Percentiles rank a stretch among this genome's conserved stretches.
phyloP scores from a whole-genome alignment of 331 rosid genomes.

The Spiraea crenata region DNA sequence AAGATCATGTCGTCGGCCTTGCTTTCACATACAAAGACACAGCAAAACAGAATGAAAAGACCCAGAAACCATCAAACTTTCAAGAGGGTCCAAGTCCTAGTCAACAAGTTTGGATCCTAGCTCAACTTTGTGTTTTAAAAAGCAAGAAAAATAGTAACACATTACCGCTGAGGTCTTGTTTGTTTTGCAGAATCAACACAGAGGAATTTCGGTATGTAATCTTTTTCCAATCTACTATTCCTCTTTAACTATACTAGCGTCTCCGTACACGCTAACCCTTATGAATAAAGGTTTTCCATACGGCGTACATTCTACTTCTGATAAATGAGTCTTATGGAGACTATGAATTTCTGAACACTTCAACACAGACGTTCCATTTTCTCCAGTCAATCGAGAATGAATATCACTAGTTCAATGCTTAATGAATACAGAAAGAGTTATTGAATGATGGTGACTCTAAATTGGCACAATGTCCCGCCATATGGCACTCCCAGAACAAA shows the following conservation, averaged over 20 bases:
- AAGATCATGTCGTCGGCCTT: too few species aligned
- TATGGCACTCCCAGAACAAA: neutral
- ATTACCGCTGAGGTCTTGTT: neutral
- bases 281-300: too few species aligned
- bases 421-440: neutral
- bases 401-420: neutral
- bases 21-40: neutral
- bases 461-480: neutral
- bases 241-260: too few species aligned
- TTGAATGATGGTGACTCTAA: neutral
- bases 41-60: neutral
- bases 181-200: slow-evolving; percentile 5
- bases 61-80: slow-evolving; percentile 1
- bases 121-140: neutral
- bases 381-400: neutral
- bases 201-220: neutral
- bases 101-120: neutral
- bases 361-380: neutral
- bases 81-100: slow-evolving; percentile 10
- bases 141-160: neutral
- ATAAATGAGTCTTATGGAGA: too few species aligned
- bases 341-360: too few species aligned
- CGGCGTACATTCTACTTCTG: too few species aligned
- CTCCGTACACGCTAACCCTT: too few species aligned
- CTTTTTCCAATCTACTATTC: neutral